phyloP scores from a whole-genome alignment of 2,329 filamentous ascomycete species.

The Chrysoporthe deuterocubensis region DNA sequence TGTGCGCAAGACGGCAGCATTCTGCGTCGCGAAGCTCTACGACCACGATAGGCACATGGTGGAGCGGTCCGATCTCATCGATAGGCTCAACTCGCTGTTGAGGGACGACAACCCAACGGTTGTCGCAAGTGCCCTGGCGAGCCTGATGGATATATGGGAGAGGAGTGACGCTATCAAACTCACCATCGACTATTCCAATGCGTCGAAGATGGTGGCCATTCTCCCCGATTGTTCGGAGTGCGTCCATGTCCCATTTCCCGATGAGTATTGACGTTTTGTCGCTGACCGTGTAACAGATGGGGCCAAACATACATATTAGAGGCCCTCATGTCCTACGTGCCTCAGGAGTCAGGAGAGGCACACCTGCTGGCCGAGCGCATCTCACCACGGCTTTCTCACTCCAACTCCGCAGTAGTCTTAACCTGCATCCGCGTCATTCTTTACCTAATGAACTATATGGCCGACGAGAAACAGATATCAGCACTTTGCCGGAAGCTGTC shows the following conservation, averaged over 20 bases:
- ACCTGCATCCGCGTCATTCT: conserved; percentile 96
- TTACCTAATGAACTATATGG: conserved; percentile 98
- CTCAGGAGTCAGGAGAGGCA: conserved; percentile 87
- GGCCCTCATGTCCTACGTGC: conserved; percentile 96
- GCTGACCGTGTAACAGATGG: conserved; percentile 65
- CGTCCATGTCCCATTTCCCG: conserved; percentile 40
- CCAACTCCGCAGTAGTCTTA: conserved; percentile 93
- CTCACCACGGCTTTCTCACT: conserved; percentile 92
- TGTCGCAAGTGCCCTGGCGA: conserved; percentile 88
- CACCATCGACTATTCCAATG: conserved; percentile 96
- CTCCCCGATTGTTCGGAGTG: conserved; percentile 96
- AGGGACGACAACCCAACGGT: conserved; percentile 97
- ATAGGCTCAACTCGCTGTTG: conserved; percentile 84
- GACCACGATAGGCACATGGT: conserved; percentile 93
- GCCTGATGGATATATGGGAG: conserved; percentile 98
- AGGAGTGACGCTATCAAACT: conserved; percentile 96
- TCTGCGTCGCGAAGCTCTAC: conserved; percentile 96
- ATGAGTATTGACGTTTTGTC: background rate
- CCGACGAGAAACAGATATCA: conserved; percentile 85
- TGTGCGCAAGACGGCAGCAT: conserved; percentile 95
- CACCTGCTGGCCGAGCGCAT: conserved; percentile 90
- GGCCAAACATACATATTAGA: conserved; percentile 98
- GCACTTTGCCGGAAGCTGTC: conserved; percentile 90
- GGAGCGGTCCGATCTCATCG: conserved; percentile 89
- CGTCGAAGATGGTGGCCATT: conserved; percentile 97